Percentiles rank a stretch among this genome's conserved stretches.
Conservation (phyloP, 345 rosid species). For the Physaria fendleri region DNA sequence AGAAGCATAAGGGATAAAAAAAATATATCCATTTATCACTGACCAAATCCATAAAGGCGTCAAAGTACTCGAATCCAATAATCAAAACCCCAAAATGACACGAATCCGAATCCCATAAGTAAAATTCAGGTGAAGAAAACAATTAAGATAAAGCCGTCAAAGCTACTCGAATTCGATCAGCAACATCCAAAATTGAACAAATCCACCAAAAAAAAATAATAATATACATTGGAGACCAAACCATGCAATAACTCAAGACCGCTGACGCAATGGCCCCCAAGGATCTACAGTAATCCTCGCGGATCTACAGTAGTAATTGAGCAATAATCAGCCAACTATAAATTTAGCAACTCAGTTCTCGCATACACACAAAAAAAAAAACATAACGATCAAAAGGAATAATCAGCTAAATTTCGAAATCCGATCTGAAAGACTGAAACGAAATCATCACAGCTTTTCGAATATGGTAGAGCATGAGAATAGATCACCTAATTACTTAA, state of each 20-base stretch:
- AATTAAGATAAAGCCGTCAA: background rate
- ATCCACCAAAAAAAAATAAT: background rate
- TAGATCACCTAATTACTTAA: conserved; percentile 25
- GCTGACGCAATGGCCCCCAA: background rate
- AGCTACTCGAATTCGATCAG: background rate
- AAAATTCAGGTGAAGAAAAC: conserved; percentile 3
- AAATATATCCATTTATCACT: background rate
- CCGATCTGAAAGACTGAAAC: background rate
- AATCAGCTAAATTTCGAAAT: background rate
- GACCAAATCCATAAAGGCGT: too few species aligned
- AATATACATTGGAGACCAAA: background rate
- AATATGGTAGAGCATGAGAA: background rate
- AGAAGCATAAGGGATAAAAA: background rate
- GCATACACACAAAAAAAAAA: background rate
- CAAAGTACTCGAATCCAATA: background rate
- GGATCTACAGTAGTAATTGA: conserved; percentile 20
- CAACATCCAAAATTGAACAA: background rate
- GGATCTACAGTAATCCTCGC: too few species aligned
- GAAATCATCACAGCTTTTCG: background rate
- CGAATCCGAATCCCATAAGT: too few species aligned
- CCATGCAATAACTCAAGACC: background rate
- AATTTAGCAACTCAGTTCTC: background rate
- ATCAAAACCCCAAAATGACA: too few species aligned
- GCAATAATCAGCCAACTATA: conserved; percentile 25
- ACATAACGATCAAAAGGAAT: background rate